These are phyloP conservation scores for Exophiala lecanii-corni DNA, from an alignment of 2,329 filamentous ascomycete species.

Conservation along the genomic window DNA sequence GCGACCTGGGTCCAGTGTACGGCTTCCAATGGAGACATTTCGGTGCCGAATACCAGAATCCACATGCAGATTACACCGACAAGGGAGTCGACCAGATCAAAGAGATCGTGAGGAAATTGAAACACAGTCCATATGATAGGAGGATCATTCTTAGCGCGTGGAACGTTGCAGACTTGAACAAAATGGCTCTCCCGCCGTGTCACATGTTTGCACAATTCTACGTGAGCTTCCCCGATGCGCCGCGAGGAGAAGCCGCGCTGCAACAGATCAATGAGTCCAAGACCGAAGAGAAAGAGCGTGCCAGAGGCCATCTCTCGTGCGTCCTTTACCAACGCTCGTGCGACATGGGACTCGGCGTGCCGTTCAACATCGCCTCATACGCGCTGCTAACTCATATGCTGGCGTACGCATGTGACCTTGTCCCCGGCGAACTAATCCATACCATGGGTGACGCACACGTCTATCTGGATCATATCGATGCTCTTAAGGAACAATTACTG, in stretches of 20 bases:
- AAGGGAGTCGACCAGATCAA: slow-evolving; percentile 91
- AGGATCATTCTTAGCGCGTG: slow-evolving; percentile 88
- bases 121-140: slow-evolving; percentile 77
- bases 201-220: slow-evolving; percentile 99
- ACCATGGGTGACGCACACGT: slow-evolving; percentile 99
- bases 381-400: slow-evolving; percentile 93
- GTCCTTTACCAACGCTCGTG: slow-evolving; percentile 90
- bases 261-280: slow-evolving; percentile 3
- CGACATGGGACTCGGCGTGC: slow-evolving; percentile 95
- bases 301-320: slow-evolving; percentile 79
- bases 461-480: slow-evolving; percentile 87
- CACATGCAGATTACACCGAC: slow-evolving; percentile 74
- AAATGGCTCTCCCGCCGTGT: slow-evolving; percentile 90
- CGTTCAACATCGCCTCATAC: slow-evolving; percentile 96
- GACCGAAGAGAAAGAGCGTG: slow-evolving; percentile 40
- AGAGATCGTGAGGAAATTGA: slow-evolving; percentile 82
- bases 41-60: slow-evolving; percentile 80
- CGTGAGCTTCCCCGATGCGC: slow-evolving; percentile 64
- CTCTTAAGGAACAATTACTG: slow-evolving; percentile 72
- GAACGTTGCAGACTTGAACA: slow-evolving; percentile 80
- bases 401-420: slow-evolving; percentile 76
- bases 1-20: slow-evolving; percentile 92
- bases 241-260: slow-evolving; percentile 24
- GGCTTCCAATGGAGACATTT: slow-evolving; percentile 99
- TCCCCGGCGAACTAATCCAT: slow-evolving; percentile 83